Evolutionary conservation across 257 asterid genomes (phyloP).

Genomic region (Penstemon barbatus): DNA sequence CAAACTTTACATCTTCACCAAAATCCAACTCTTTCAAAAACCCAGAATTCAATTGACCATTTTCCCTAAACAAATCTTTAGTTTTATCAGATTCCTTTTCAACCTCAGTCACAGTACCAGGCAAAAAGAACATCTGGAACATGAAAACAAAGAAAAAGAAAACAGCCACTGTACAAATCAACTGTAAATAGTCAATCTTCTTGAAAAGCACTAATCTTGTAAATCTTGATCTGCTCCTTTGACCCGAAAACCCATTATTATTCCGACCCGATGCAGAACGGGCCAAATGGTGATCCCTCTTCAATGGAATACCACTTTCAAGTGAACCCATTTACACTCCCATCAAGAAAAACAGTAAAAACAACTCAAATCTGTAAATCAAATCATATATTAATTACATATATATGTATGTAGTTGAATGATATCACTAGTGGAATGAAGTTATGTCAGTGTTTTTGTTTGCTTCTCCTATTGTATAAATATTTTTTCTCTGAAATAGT

Average conservation of each 20-base stretch:
- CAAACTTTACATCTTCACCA: constrained; percentile 76
- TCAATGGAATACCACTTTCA: constrained; percentile 50
- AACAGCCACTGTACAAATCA: constrained; percentile 57
- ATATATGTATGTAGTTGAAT: too few relatives aligned
- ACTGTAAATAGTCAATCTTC: constrained; percentile 58
- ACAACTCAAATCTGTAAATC: not conserved
- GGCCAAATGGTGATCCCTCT: constrained; percentile 50
- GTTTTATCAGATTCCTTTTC: constrained; percentile 28
- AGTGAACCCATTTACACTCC: constrained; percentile 85
- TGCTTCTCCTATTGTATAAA: constrained; percentile 2
- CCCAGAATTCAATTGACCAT: constrained; percentile 29
- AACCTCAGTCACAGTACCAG: constrained; percentile 49
- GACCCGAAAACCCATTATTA: constrained; percentile 33
- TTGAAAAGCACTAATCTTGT: constrained; percentile 55
- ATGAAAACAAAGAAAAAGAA: constrained; percentile 63
- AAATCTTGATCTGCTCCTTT: constrained; percentile 82
- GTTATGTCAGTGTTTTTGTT: constrained; percentile 6
- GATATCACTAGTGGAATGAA: constrained; percentile 1
- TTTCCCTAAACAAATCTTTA: constrained; percentile 30
- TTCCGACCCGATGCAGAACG: constrained; percentile 48
- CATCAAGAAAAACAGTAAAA: constrained; percentile 36
- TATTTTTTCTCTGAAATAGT: not conserved
- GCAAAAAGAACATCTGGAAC: constrained; percentile 61
- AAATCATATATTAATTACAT: not conserved
- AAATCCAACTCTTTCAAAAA: constrained; percentile 65